phyloP scores from a whole-genome alignment of 208 protist genomes.

The Crithidia sp. region DNA sequence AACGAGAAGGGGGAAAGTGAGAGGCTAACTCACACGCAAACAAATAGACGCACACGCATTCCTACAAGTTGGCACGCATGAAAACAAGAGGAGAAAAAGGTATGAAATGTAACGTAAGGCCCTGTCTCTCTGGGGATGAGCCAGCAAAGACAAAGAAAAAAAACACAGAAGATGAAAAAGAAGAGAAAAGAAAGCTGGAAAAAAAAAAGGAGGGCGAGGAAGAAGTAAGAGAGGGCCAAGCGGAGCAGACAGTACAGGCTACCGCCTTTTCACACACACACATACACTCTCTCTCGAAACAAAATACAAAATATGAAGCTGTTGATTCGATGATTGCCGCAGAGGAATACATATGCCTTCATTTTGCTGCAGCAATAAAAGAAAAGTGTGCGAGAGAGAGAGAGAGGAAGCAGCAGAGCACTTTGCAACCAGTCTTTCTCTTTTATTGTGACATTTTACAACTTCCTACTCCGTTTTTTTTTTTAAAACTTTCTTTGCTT shows the following conservation, averaged over 20 bases:
- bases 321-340: too few relatives aligned
- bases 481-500: neutral
- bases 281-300: neutral
- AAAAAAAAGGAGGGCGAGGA: slow-evolving; percentile 3
- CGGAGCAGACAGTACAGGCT: too few relatives aligned
- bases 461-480: slow-evolving; percentile 7
- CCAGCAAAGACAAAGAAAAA: slow-evolving; percentile 1
- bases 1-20: too few relatives aligned
- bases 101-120: too few relatives aligned
- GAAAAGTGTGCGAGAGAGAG: neutral
- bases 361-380: neutral
- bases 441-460: slow-evolving; percentile 13
- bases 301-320: neutral
- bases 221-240: neutral
- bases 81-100: too few relatives aligned
- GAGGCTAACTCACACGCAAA: too few relatives aligned
- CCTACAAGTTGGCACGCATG: too few relatives aligned
- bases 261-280: too few relatives aligned
- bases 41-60: too few relatives aligned
- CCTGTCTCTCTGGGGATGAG: too few relatives aligned
- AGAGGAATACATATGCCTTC: too few relatives aligned
- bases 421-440: neutral
- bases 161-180: neutral
- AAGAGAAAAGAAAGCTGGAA: slow-evolving; percentile 1
- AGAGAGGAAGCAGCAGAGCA: too few relatives aligned